Base-by-base conservation (phyloP, 208 protist species). In the Trichomonas tenax region DNA sequence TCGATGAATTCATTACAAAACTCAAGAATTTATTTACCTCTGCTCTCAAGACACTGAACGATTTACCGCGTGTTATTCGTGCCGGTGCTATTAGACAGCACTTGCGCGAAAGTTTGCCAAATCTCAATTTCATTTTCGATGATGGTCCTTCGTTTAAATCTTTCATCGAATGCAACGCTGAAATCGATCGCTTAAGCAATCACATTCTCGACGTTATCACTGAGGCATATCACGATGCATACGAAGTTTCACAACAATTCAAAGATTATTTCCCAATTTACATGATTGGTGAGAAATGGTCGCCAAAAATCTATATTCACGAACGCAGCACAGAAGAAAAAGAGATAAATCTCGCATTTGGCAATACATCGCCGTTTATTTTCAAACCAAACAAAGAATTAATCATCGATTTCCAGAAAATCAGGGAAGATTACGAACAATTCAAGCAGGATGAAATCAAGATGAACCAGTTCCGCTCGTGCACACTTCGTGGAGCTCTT, bases 261-360 rank as follows among this genome's bases (percentile, higher is more conserved):
- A 93, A 93, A 38, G 86, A 93, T 38, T 93, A 51, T 51, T 93
- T 40, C 45, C 86, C 86, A 51, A 93, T 93, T 51, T 93, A 51
- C 36, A 6, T 49, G n/a, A 51, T 41, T 51, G 86, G 86, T 2
- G 17, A 93, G 44, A 34, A 48, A 58, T 93, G 86, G 86, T 41
- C 41, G 11, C 86, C 86, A 38, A 93, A 93, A 58, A 26, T n/a
- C 45, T 93, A 93, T 36, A 48, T 93, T 34, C 17, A 58, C 38
- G 44, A 48, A 38, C 6, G 86, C 44, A 31, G 44, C 44, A 44
- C 40, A 38, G 26, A 48, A 51, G 6, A 17, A 15, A 38, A 93
- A 93, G 44, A 34, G 17, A 44, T 46, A 36, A 51, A 93, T 36
- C 15, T 48, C n/a, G 44, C 41, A 58, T 51, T 38, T 9, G 44